Percentiles rank a stretch among this genome's conserved stretches.
Conservation (phyloP, 148 eudicot species). For the Pouteria glomerata region DNA sequence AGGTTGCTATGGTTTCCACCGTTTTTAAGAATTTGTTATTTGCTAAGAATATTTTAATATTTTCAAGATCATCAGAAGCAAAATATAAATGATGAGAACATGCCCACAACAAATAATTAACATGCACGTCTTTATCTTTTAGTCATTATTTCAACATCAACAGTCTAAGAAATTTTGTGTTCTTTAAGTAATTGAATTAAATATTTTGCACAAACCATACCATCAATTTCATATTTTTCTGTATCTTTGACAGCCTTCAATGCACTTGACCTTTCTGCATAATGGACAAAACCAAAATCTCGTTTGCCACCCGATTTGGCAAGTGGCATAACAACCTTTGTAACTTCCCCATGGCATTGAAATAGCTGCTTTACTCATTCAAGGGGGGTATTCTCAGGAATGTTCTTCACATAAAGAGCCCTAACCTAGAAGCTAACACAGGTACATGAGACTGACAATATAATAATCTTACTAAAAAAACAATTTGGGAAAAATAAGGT, state of each 20-base stretch:
- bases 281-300: constrained; percentile 88
- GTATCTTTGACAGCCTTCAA: constrained; percentile 84
- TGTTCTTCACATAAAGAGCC: constrained; percentile 92
- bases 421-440: constrained; percentile 54
- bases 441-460: background rate
- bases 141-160: background rate
- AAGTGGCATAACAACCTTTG: constrained; percentile 91
- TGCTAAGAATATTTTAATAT: background rate
- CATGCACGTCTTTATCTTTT: background rate
- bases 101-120: background rate
- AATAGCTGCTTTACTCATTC: constrained; percentile 86
- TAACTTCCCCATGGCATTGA: constrained; percentile 95
- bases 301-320: constrained; percentile 91
- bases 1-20: background rate
- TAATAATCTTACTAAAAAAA: no score
- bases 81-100: background rate
- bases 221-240: constrained; percentile 84
- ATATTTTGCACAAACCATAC: constrained; percentile 31
- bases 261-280: constrained; percentile 94
- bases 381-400: constrained; percentile 75
- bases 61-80: background rate
- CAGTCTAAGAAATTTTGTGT: background rate
- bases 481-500: no score
- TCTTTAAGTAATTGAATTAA: background rate
- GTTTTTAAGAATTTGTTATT: background rate